Evolutionary conservation across 441 rosid species (phyloP).

Genomic region (Geranium incanum): DNA sequence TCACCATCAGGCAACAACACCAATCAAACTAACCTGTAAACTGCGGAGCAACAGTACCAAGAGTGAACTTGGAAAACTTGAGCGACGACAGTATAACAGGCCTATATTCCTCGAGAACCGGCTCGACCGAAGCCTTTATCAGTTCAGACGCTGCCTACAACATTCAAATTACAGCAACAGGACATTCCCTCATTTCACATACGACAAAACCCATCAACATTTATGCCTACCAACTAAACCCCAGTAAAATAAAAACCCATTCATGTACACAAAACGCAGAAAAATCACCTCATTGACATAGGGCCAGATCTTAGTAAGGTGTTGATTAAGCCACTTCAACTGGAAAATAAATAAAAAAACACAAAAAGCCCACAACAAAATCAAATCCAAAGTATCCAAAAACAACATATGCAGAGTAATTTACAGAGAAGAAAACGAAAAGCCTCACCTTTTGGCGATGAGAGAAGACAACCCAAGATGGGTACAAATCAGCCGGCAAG

Average conservation of each 20-base stretch:
- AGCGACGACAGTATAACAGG: slow-evolving; percentile 67
- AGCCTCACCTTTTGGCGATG: slow-evolving; percentile 72
- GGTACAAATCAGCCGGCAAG: slow-evolving; percentile 68
- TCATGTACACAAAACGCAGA: not conserved
- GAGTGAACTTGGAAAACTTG: slow-evolving; percentile 81
- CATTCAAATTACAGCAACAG: slow-evolving; percentile 13
- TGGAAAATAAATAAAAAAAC: slow-evolving; percentile 22
- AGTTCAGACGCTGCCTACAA: slow-evolving; percentile 88
- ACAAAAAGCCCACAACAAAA: slow-evolving; percentile 19
- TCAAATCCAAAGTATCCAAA: slow-evolving; percentile 16
- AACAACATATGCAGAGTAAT: not conserved
- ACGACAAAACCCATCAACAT: not conserved
- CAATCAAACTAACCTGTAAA: slow-evolving; percentile 61
- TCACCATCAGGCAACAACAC: not conserved
- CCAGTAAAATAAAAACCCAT: not conserved
- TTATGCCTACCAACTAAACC: not conserved
- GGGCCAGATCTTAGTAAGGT: slow-evolving; percentile 95
- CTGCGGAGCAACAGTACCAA: slow-evolving; percentile 97
- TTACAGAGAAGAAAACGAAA: slow-evolving; percentile 10
- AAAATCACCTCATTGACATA: slow-evolving; percentile 61
- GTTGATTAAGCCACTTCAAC: slow-evolving; percentile 89
- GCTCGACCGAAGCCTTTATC: slow-evolving; percentile 79
- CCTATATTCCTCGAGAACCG: slow-evolving; percentile 75
- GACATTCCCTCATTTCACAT: not conserved
- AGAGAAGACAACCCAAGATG: slow-evolving; percentile 96